Evolutionary conservation across 177 flowering plant species (phyloP), one percentile per base, ranked within the genome.

Genomic region (Vitis hybrid): DNA sequence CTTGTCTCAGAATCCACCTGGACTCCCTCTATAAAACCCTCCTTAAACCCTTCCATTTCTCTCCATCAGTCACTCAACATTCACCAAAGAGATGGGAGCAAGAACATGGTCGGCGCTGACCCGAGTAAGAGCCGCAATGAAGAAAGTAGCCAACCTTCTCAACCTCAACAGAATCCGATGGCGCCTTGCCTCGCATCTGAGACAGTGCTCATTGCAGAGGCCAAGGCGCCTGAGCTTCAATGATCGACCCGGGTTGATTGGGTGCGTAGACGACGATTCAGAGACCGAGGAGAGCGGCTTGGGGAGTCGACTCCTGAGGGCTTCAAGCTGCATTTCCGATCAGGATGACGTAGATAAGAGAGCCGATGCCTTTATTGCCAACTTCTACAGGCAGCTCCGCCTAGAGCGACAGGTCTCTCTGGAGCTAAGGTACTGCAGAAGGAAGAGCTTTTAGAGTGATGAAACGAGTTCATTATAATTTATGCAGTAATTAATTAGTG

Each of bases 351-450:
- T 91, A 21, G 89, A 91, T 70, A 72, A 27, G 67, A 85, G 78
- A 65, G 93, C 93, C 2, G 93, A 91, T 53, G 56, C 74, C 72
- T 91, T 91, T 54, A 91, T 91, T 1, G 49, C 70, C 1, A 85
- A 85, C 64, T 85, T 85, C 52, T 73, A 82, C 11, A 76, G 65
- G 5, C 89, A 75, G 55, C 81, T 91, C 62, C 74, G 61, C 73
- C 30, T 88, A 9, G 93, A 91, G 63, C 71, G 90, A 32, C 87
- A 91, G 73, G 79, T 88, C 50, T 91, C 96, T 21, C 69, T 88
- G 73, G 71, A 88, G 73, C 76, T 88, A 4, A 68, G 78, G 9
- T 88, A 87, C 52, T 41, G 65, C 60, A 77, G 84, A 63, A 61
- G 66, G 10, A 61, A 71, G 11, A 81, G 87, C 55, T 63, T 85